Conservation (phyloP, 2,329 filamentous ascomycete species). For the Aschersonia sp. region DNA sequence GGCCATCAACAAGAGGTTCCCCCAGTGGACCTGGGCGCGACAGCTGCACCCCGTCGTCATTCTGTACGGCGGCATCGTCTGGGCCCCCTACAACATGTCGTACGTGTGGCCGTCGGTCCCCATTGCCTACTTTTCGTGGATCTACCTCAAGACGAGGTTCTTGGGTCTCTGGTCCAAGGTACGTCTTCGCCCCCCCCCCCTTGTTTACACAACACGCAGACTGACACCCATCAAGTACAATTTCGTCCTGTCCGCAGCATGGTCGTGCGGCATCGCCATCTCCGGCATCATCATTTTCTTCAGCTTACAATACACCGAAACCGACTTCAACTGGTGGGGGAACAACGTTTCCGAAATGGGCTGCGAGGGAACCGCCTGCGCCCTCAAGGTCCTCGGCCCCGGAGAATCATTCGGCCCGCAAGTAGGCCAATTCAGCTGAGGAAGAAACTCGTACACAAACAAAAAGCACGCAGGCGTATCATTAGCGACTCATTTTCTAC, state of each 20-base stretch:
- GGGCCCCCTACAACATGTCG: conserved; percentile 35
- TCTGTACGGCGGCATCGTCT: conserved; percentile 29
- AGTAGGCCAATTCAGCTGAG: conserved; percentile 21
- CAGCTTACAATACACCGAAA: conserved; percentile 28
- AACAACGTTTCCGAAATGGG: conserved; percentile 25
- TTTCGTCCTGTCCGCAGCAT: conserved; percentile 36
- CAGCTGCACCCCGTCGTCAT: conserved; percentile 34
- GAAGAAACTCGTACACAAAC: not conserved
- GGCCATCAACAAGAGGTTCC: conserved; percentile 23
- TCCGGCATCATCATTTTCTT: conserved; percentile 40
- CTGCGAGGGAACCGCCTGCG: conserved; percentile 26
- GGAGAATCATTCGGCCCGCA: conserved; percentile 25
- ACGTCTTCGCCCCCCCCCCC: conserved; percentile 6
- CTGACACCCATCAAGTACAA: conserved; percentile 22
- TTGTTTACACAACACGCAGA: conserved; percentile 5
- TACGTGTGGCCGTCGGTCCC: conserved; percentile 38
- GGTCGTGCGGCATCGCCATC: conserved; percentile 34
- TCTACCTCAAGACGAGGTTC: conserved; percentile 33
- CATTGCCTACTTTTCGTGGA: conserved; percentile 36
- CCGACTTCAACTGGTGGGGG: conserved; percentile 33
- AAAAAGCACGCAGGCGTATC: not conserved
- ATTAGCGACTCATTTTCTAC: too few species aligned
- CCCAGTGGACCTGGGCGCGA: conserved; percentile 22
- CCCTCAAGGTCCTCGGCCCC: conserved; percentile 16
- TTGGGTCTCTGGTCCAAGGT: conserved; percentile 37